phyloP scores from a whole-genome alignment of 1,284 basidiomycete genomes.

The Sporisorium scitamineum region DNA sequence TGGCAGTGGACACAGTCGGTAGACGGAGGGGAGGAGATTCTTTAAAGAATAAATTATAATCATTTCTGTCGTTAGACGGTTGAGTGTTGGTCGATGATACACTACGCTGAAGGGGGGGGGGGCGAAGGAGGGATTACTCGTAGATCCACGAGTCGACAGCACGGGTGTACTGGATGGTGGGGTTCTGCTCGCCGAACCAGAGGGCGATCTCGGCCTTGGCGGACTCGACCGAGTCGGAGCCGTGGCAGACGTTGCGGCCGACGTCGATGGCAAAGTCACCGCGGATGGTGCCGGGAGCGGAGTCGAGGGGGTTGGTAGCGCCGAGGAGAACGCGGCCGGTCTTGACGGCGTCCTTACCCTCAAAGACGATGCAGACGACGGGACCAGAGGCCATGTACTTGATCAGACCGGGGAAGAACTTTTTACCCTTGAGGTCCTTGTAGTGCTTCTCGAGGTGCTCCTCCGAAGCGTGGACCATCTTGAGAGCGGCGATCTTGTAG shows the following conservation, averaged over 20 bases:
- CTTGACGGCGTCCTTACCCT: slow-evolving; percentile 79
- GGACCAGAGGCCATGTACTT: slow-evolving; percentile 84
- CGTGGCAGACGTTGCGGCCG: slow-evolving; percentile 76
- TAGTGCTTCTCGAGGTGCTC: slow-evolving; percentile 69
- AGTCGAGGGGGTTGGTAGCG: slow-evolving; percentile 94
- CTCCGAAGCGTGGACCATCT: slow-evolving; percentile 65
- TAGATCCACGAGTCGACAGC: slow-evolving; percentile 67
- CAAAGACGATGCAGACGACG: slow-evolving; percentile 96
- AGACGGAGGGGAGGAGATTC: too few relatives aligned
- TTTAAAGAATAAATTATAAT: not conserved
- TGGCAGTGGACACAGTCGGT: not conserved
- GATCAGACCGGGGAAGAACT: slow-evolving; percentile 69
- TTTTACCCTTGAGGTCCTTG: slow-evolving; percentile 69
- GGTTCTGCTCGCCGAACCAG: slow-evolving; percentile 68
- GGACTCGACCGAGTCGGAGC: slow-evolving; percentile 77
- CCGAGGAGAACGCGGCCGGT: slow-evolving; percentile 91
- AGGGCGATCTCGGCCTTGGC: slow-evolving; percentile 69
- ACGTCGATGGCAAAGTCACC: slow-evolving; percentile 79
- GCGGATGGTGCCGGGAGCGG: slow-evolving; percentile 74
- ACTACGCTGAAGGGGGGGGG: not conserved
- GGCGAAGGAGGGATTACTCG: slow-evolving; percentile 42
- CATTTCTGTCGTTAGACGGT: not conserved
- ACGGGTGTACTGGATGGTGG: slow-evolving; percentile 64
- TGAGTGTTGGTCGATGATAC: not conserved
- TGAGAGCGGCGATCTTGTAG: slow-evolving; percentile 67